Evolutionary conservation across 2,329 filamentous ascomycete genomes (phyloP).

Genomic region (Apiospora saccharicola): DNA sequence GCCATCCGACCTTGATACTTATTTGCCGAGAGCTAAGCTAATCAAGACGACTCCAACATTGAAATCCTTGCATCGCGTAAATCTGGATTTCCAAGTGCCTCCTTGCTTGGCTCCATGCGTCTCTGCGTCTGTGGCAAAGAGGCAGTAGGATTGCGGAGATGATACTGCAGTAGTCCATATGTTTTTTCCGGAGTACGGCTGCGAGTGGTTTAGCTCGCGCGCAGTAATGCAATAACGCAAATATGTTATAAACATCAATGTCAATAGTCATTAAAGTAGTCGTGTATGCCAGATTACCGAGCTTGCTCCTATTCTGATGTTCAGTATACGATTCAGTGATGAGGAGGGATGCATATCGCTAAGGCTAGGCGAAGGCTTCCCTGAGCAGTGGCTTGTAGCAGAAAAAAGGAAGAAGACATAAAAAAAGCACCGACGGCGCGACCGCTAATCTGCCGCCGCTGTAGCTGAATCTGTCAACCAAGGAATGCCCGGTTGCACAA

Average conservation of each 20-base stretch:
- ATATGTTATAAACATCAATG: neutral
- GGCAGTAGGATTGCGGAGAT: neutral
- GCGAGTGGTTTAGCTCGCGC: neutral
- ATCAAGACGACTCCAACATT: slow-evolving; percentile 10
- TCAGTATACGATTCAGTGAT: neutral
- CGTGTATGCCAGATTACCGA: neutral
- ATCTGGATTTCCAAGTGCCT: neutral
- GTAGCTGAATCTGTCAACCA: slow-evolving; percentile 6
- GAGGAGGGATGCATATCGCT: neutral
- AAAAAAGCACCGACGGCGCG: slow-evolving; percentile 7
- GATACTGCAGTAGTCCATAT: neutral
- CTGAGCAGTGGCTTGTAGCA: neutral
- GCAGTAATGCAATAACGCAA: neutral
- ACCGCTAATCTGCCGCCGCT: slow-evolving; percentile 9
- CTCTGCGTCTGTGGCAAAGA: neutral
- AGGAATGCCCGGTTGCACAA: neutral
- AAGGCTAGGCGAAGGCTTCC: neutral
- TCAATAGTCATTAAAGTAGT: neutral
- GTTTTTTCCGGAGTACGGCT: neutral
- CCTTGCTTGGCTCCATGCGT: neutral
- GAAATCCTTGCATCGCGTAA: neutral
- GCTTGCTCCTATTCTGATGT: neutral
- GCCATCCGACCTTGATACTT: slow-evolving; percentile 12
- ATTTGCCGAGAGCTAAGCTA: slow-evolving; percentile 18
- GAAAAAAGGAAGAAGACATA: neutral